Percentiles rank a stretch among this genome's conserved stretches.
Conservation (phyloP, 768 basidiomycete genomes). For the Lentinula aciculospora region DNA sequence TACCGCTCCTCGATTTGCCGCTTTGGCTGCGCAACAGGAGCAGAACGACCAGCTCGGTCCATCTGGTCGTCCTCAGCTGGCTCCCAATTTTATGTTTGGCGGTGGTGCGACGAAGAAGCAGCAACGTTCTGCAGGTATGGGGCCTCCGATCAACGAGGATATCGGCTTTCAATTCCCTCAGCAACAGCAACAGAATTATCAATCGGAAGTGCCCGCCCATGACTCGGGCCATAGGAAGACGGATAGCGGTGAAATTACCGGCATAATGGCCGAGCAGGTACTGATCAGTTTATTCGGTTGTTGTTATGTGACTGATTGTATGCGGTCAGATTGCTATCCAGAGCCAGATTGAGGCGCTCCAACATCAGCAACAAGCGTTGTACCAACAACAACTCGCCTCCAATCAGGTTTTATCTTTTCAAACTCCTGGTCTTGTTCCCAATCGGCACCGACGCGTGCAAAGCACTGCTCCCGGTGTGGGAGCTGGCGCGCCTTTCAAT, state of each 20-base stretch:
- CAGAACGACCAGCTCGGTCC: constrained; percentile 59
- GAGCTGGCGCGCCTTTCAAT: constrained; percentile 35
- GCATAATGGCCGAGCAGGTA: constrained; percentile 96
- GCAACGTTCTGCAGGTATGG: constrained; percentile 43
- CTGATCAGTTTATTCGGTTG: constrained; percentile 11
- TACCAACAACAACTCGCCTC: constrained; percentile 89
- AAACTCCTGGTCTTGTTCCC: constrained; percentile 69
- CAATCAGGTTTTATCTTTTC: constrained; percentile 77
- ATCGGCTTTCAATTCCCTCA: constrained; percentile 80
- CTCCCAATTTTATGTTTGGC: constrained; percentile 82
- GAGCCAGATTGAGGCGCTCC: constrained; percentile 83
- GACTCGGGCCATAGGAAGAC: constrained; percentile 46
- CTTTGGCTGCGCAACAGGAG: constrained; percentile 70
- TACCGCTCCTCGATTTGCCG: constrained; percentile 85
- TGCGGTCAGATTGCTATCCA: constrained; percentile 72
- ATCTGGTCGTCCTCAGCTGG: constrained; percentile 81
- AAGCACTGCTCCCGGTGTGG: constrained; percentile 66
- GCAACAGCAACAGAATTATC: constrained; percentile 42
- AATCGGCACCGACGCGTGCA: constrained; percentile 82
- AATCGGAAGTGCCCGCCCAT: constrained; percentile 20
- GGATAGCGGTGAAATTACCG: constrained; percentile 73
- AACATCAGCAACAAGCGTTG: constrained; percentile 86
- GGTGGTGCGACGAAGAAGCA: constrained; percentile 55
- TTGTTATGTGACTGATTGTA: constrained; percentile 7
- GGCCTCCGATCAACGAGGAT: constrained; percentile 75